phyloP scores from a whole-genome alignment of 2,329 filamentous ascomycete species.

The Setomelanomma holmii region DNA sequence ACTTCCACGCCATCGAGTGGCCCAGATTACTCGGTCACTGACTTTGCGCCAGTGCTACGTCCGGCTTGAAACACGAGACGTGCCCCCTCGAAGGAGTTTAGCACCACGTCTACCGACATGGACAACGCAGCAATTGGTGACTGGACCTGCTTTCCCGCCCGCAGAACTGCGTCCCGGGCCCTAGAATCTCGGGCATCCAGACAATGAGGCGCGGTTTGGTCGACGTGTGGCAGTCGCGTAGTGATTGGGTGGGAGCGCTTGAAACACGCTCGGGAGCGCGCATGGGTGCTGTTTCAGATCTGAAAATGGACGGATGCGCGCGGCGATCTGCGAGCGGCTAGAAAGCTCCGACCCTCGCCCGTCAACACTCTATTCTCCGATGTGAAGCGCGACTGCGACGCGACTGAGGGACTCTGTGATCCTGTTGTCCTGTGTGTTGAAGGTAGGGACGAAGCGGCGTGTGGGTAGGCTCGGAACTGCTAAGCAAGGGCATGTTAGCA shows the following conservation, averaged over 20 bases:
- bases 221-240: constrained; percentile 35
- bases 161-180: constrained; percentile 22
- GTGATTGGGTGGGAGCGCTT: constrained; percentile 43
- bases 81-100: constrained; percentile 27
- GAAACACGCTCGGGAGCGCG: constrained; percentile 31
- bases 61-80: constrained; percentile 38
- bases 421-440: neutral
- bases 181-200: constrained; percentile 24
- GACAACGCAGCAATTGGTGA: constrained; percentile 17
- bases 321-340: constrained; percentile 41
- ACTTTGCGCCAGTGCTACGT: constrained; percentile 24
- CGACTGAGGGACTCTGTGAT: neutral
- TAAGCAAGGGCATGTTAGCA: neutral
- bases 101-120: constrained; percentile 19
- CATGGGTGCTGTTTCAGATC: constrained; percentile 41
- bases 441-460: neutral
- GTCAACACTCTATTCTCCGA: constrained; percentile 19
- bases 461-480: neutral
- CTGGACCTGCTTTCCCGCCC: constrained; percentile 24
- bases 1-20: constrained; percentile 41
- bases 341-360: constrained; percentile 22
- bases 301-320: constrained; percentile 31
- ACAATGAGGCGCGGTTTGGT: constrained; percentile 38
- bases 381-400: constrained; percentile 16
- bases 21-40: constrained; percentile 36